These are phyloP conservation scores for Phytophthora fragariae DNA, from an alignment of 352 stramenopile genomes.

Conservation along the genomic window DNA sequence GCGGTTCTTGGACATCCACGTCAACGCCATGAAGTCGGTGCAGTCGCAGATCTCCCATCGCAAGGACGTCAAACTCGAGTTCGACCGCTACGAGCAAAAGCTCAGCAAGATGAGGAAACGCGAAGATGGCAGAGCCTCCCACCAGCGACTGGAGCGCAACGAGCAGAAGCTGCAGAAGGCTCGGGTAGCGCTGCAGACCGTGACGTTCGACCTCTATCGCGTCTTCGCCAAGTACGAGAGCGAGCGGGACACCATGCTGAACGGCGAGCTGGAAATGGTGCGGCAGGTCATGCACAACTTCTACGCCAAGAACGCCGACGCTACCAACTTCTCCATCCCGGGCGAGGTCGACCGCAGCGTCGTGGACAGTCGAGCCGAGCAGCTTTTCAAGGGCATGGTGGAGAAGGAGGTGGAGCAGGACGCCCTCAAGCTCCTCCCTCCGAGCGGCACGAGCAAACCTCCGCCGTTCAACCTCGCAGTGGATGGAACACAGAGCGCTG, in stretches of 20 bases:
- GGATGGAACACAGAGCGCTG: constrained; percentile 14
- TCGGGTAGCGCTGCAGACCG: constrained; percentile 50
- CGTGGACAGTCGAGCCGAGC: constrained; percentile 57
- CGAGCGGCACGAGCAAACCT: constrained; percentile 6
- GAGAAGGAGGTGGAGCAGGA: constrained; percentile 55
- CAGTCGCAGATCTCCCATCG: constrained; percentile 75
- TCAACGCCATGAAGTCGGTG: constrained; percentile 80
- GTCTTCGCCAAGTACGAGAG: constrained; percentile 85
- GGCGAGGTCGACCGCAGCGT: constrained; percentile 60
- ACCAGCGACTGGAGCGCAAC: constrained; percentile 61
- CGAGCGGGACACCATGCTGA: constrained; percentile 77
- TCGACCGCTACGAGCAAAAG: constrained; percentile 73
- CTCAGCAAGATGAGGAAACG: constrained; percentile 44
- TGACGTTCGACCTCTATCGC: constrained; percentile 75
- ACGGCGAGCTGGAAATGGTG: constrained; percentile 83
- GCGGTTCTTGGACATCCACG: constrained; percentile 77
- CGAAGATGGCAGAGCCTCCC: constrained; percentile 11
- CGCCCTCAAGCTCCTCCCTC: constrained; percentile 36
- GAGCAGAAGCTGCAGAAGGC: constrained; percentile 61
- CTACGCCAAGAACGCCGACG: constrained; percentile 76
- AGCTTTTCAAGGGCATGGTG: constrained; percentile 73
- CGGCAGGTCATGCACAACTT: constrained; percentile 84
- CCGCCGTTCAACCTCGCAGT: constrained; percentile 2
- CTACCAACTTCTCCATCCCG: constrained; percentile 69
- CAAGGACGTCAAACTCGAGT: constrained; percentile 76